Base-by-base conservation (phyloP, 2,329 filamentous ascomycete genomes). In the Venturia carpophila region DNA sequence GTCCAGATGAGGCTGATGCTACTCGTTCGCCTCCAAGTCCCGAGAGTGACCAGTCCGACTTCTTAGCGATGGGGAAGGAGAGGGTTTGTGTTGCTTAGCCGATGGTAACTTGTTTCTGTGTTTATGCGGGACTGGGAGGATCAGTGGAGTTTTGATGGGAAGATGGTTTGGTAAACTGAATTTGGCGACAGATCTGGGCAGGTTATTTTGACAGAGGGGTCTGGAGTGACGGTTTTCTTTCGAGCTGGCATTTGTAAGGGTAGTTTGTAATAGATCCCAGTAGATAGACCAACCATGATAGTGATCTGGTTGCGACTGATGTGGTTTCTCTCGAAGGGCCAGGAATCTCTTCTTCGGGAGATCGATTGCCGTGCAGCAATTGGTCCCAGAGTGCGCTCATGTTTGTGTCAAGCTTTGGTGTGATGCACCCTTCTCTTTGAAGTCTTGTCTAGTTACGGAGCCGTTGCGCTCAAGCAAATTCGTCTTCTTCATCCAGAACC, bases 401-500 rank as follows among this genome's bases (percentile, higher is more conserved):
- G n/a, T 6, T n/a, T 2, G 2, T 24, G 19, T 21, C 19, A 21
- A 47, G 7, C 4, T 19, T 21, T 47, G 3, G 1, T 47, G n/a
- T 10, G 7, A n/a, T 5, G 19, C 45, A n/a, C n/a, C 3, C 15
- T 19, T 45, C 42, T 45, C 11, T 5, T 45, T 6, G 19, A 19
- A 4, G 30, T 34, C 30, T 41, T 41, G 4, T 41, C 39, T 11
- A 39, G 39, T 5, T 11, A 10, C 2, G 9, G 5, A 27, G 10
- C 3, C 10, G n/a, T 52, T 1, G 21, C 13, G 27, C 43, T 64
- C 52, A 61, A 17, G 21, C 47, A 69, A 71, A 77, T 67, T 79
- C 77, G 65, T 83, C 76, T 60, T 77, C 78, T 63, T 87, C 85
- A 13, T 90, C 91, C 67, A 95, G 79, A 34, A 96, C 90, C 67